These are phyloP conservation scores for Eragrostis curvula DNA, from an alignment of 176 grass and related monocot genomes.

Conservation along the genomic window DNA sequence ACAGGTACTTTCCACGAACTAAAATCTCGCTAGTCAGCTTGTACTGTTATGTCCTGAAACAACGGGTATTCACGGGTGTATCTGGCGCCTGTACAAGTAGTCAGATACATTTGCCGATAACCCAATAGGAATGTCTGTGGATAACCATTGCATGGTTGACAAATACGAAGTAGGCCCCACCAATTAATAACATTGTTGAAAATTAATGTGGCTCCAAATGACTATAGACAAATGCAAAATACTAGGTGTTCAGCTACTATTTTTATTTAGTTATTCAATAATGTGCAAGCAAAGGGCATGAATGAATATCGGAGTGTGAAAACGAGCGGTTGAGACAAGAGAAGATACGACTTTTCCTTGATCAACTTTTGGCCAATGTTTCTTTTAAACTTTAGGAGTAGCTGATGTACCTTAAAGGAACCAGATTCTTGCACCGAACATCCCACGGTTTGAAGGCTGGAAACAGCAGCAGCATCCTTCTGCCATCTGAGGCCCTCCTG, in stretches of 20 bases:
- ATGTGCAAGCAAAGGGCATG: neutral
- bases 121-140: neutral
- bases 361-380: slow-evolving; percentile 39
- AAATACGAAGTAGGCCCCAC: neutral
- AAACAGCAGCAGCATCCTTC: slow-evolving; percentile 64
- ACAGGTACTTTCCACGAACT: neutral
- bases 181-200: neutral
- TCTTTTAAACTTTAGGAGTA: slow-evolving; percentile 15
- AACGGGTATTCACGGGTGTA: neutral
- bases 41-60: neutral
- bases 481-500: slow-evolving; percentile 68
- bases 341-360: slow-evolving; percentile 38
- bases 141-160: neutral
- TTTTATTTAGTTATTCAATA: neutral
- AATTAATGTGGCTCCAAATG: neutral
- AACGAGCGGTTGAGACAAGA: slow-evolving; percentile 48
- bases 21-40: neutral
- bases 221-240: neutral
- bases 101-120: too few species aligned
- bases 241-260: neutral
- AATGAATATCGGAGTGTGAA: slow-evolving; percentile 1
- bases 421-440: slow-evolving; percentile 74
- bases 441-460: slow-evolving; percentile 61
- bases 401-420: slow-evolving; percentile 75
- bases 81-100: slow-evolving; percentile 16